Evolutionary conservation across 345 rosid genomes (phyloP).

Genomic region (Schrenkiella parvula): DNA sequence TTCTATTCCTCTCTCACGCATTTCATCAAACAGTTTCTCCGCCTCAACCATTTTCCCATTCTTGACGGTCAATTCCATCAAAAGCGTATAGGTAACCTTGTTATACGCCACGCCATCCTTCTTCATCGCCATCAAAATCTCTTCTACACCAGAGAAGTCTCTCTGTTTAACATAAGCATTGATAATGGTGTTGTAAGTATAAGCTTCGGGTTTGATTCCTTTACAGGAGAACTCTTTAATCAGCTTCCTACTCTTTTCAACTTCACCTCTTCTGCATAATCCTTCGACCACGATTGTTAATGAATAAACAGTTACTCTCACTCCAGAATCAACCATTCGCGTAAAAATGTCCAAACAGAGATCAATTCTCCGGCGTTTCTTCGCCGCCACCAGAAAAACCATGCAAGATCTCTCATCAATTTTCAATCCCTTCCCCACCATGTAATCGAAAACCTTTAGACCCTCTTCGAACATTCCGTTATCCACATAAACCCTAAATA

Average conservation of each 20-base stretch:
- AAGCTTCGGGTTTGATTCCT: constrained; percentile 60
- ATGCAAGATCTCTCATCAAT: constrained; percentile 75
- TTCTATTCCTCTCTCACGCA: constrained; percentile 57
- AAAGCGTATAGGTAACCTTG: constrained; percentile 57
- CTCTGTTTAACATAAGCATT: constrained; percentile 50
- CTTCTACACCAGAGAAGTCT: constrained; percentile 45
- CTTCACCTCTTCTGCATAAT: constrained; percentile 58
- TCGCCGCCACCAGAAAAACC: constrained; percentile 62
- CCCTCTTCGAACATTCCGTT: constrained; percentile 55
- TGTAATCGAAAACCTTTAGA: constrained; percentile 50
- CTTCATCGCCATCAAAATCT: constrained; percentile 62
- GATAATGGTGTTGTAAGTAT: constrained; percentile 67
- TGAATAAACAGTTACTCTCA: constrained; percentile 53
- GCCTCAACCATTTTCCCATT: constrained; percentile 45
- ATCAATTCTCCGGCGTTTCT: constrained; percentile 44
- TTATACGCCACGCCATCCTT: constrained; percentile 44
- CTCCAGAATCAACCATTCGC: constrained; percentile 52
- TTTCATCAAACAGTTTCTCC: constrained; percentile 68
- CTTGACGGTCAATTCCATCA: constrained; percentile 43
- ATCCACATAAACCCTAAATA: constrained; percentile 69
- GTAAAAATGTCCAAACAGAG: constrained; percentile 47
- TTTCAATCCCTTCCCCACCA: constrained; percentile 43
- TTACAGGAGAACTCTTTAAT: constrained; percentile 39
- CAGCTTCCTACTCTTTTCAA: constrained; percentile 48
- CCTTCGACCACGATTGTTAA: constrained; percentile 63